Percentiles rank a stretch among this genome's conserved stretches.
Evolutionary conservation across 108 stramenopile genomes (phyloP).

Genomic region (Skeletonema grethae): DNA sequence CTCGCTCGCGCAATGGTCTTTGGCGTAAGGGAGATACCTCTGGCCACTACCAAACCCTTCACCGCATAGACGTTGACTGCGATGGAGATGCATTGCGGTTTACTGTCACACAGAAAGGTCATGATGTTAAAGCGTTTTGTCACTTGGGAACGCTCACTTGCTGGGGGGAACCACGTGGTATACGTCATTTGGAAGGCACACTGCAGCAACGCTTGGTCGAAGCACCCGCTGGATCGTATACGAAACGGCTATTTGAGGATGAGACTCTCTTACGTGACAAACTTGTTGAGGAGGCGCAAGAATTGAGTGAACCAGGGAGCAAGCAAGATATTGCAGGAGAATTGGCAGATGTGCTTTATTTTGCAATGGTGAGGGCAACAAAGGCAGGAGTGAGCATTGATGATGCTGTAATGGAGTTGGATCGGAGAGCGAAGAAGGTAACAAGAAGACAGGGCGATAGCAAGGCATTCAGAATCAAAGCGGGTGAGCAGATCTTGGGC

Average conservation of each 20-base stretch:
- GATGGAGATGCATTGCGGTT: conserved; percentile 95
- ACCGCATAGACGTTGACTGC: conserved; percentile 90
- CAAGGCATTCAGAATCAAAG: conserved; percentile 91
- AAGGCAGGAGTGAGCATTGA: conserved; percentile 92
- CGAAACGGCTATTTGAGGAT: conserved; percentile 95
- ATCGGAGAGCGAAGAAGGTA: conserved; percentile 90
- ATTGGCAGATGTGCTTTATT: conserved; percentile 96
- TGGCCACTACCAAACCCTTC: conserved; percentile 92
- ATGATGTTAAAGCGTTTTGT: conserved; percentile 81
- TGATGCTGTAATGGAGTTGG: conserved; percentile 89
- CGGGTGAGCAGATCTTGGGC: conserved; percentile 78
- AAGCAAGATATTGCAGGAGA: conserved; percentile 92
- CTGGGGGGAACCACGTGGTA: conserved; percentile 87
- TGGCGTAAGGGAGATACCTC: conserved; percentile 96
- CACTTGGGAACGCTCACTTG: conserved; percentile 90
- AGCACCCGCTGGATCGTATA: conserved; percentile 94
- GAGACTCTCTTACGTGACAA: conserved; percentile 87
- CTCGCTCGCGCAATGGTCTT: conserved; percentile 80
- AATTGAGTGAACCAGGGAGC: conserved; percentile 88
- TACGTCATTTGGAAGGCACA: conserved; percentile 87
- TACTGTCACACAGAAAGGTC: conserved; percentile 89
- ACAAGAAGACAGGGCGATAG: conserved; percentile 93
- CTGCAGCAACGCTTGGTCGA: conserved; percentile 71
- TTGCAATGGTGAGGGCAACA: conserved; percentile 92
- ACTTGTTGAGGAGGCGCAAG: conserved; percentile 98